Base-by-base conservation (phyloP, 192 early-diverging fungal species). In the Coemansia nantahalensis region DNA sequence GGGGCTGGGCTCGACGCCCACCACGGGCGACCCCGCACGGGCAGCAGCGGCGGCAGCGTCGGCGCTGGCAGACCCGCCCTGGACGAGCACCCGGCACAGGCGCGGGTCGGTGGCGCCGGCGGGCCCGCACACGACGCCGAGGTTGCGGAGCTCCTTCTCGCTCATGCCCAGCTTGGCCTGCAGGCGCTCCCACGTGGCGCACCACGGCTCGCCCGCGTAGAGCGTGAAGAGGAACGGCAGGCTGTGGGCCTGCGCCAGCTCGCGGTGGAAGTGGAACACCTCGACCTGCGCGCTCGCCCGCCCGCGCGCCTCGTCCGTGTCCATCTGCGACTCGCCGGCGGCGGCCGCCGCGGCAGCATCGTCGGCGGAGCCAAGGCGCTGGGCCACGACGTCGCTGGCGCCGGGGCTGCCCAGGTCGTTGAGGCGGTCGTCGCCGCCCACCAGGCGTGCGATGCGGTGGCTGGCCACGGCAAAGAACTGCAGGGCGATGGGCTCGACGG, bases 201-300 rank as follows among this genome's bases (percentile, higher is more conserved):
- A 34, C 54, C 90, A 82, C 16, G 63, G 17, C 56, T 94, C 92
- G 39, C 79, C 87, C 9, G 74, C 56, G 23, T 69, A 79, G 28
- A 91, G 56, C 30, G 83, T 56, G 49, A 96, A 87, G 48, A 71
- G 71, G 75, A 98, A 95, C 18, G 95, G 95, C 30, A 90, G 75
- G 35, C 92, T 82, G 65, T 96, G 91, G 8, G 79, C 62, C 28
- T 82, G 81, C 12, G 39, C 31, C 13, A 84, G 66, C 22, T 92
- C 87, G 50, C 85, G 82, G 41, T 79, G 70, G 63, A 87, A 94
- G 61, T 95, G 92, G 68, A 84, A 84, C 16, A 89, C 89, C 16
- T 70, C 76, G 43, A 95, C 54, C n/a, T 80, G 34, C 8, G 39
- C 21, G 34, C 81, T 52, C 17, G 59, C 41, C 13, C 61, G 10